Conservation (phyloP, 1,139 yeast species). For the Geotrichum reessii region DNA sequence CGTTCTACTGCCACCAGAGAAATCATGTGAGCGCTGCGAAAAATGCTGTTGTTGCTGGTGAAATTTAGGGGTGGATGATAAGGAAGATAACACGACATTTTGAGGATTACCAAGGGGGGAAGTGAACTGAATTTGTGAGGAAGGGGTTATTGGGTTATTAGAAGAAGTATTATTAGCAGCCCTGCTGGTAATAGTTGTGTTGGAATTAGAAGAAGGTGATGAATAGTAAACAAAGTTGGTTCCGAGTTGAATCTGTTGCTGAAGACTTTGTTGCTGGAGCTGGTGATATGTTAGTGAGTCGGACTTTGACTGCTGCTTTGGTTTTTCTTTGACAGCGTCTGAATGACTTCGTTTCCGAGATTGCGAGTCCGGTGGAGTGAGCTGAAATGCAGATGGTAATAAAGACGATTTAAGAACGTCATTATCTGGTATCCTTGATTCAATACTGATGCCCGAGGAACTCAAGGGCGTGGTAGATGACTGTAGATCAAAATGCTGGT, state of each 20-base stretch:
- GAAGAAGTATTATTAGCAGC: neutral
- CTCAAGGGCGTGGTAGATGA: neutral
- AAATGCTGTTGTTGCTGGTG: neutral
- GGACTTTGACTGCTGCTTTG: conserved; percentile 1
- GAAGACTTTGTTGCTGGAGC: conserved; percentile 13
- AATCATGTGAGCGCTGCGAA: neutral
- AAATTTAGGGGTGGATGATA: conserved; percentile 2
- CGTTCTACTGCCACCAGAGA: neutral
- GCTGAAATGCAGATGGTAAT: conserved; percentile 28
- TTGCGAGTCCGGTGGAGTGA: conserved; percentile 30
- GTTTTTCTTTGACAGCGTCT: conserved; percentile 7
- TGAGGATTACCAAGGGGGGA: neutral
- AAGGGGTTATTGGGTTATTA: neutral
- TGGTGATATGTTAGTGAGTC: conserved; percentile 9
- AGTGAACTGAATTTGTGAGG: neutral
- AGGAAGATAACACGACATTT: neutral
- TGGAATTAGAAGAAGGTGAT: conserved; percentile 1
- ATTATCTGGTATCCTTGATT: neutral
- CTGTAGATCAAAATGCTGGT: neutral
- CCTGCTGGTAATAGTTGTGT: neutral
- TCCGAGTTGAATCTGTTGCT: conserved; percentile 15
- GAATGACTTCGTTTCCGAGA: conserved; percentile 19
- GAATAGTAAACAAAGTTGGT: conserved; percentile 14
- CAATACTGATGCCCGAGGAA: neutral
- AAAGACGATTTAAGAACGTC: conserved; percentile 14